Base-by-base conservation (phyloP, 306 rosid genomes). In the Sophora flavescens region DNA sequence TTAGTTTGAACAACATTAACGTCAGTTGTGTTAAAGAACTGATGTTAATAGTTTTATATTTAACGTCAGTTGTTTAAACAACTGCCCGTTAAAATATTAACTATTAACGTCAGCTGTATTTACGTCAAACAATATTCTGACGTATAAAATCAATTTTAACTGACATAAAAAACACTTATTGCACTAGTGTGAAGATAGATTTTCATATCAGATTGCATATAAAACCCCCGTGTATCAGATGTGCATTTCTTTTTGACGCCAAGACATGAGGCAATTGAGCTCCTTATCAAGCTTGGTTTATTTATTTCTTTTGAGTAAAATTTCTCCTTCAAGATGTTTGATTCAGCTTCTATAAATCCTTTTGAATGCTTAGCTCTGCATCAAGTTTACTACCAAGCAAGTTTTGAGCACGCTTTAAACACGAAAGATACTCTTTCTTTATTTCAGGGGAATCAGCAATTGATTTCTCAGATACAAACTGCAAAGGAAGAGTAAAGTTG, bases 381-480 rank as follows among this genome's bases (percentile, higher is more conserved):
- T 79, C 65, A 41, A 63, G 22, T 53, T 41, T 56, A 63, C 59
- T 63, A 5, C 82, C 74, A 26, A 85, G 63, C 78, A 93, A 83
- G 81, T 78, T 84, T 70, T 81, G 74, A 56, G 90, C 87, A 59
- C 70, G 88, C 88, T 87, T 88, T 75, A 90, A 70, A 87, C 98
- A 93, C 65, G 93, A 81, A 52, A 81, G 86, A 72, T 90, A 87
- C 70, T 87, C 94, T 0, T 78, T 89, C 87, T 91, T 90, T n/a
- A 82, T 80, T 66, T 90, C 91, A 44, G 83, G 89, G 48, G 78
- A 32, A 48, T 90, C 89, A 5, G 74, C 75, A 75, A 86, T 68
- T 35, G 86, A 77, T 77, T 65, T 84, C 79, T 83, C 74, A 45
- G 45, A 17, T 72, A 73, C 89, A 77, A 87, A 87, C 98, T 93